phyloP scores from a whole-genome alignment of 176 grass and related monocot genomes.

The Carex myosuroides region DNA sequence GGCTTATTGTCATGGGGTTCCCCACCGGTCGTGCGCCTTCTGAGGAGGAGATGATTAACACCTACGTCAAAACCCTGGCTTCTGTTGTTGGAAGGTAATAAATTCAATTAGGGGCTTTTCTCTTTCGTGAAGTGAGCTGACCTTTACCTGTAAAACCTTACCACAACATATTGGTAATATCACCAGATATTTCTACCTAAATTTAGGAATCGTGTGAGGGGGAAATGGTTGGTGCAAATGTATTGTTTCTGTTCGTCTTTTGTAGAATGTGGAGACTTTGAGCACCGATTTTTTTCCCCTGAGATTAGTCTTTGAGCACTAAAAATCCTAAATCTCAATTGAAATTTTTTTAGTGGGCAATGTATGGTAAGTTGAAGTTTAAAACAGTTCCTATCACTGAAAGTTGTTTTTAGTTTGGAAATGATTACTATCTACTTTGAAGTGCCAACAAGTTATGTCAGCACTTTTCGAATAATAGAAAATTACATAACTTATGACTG shows the following conservation, averaged over 20 bases:
- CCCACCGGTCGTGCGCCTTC: conserved; percentile 47
- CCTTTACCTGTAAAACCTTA: not conserved
- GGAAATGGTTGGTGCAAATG: not conserved
- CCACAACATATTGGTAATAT: not conserved
- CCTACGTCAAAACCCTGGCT: conserved; percentile 72
- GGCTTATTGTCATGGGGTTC: conserved; percentile 95
- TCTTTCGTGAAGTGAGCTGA: not conserved
- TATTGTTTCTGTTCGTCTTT: not conserved
- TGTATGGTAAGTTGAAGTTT: not conserved
- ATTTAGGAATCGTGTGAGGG: not conserved
- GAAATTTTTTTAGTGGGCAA: not conserved
- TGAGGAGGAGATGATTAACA: conserved; percentile 76
- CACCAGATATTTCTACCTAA: not conserved
- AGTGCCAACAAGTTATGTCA: not conserved
- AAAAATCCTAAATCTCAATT: not conserved
- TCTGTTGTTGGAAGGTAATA: conserved; percentile 64
- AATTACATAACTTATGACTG: not conserved
- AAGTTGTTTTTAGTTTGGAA: not conserved
- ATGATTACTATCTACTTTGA: not conserved
- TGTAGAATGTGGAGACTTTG: not conserved
- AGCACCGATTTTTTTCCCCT: not conserved
- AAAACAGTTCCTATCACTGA: not conserved
- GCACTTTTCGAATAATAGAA: not conserved
- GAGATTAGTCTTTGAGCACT: not conserved
- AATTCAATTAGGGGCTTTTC: not conserved